Evolutionary conservation across 2,329 filamentous ascomycete genomes (phyloP).

Genomic region (Cladorrhinum sp.): DNA sequence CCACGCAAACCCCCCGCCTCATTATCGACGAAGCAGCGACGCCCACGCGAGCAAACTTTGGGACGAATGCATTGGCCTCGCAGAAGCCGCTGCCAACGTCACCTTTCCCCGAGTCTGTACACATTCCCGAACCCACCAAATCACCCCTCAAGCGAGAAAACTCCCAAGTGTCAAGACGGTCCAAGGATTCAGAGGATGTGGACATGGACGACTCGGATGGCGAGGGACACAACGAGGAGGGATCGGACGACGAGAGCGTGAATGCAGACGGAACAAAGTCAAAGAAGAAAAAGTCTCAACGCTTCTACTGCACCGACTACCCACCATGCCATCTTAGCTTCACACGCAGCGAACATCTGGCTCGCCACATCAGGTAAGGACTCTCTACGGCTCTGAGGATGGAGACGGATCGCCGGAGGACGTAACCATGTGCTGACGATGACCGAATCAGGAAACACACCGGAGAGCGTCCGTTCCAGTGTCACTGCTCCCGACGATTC

Average conservation of each 20-base stretch:
- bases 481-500: slow-evolving; percentile 89
- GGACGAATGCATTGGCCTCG: slow-evolving; percentile 37
- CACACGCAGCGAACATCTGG: slow-evolving; percentile 91
- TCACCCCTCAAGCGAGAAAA: slow-evolving; percentile 49
- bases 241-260: slow-evolving; percentile 64
- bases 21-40: slow-evolving; percentile 51
- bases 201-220: slow-evolving; percentile 68
- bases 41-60: slow-evolving; percentile 59
- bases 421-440: slow-evolving; percentile 25
- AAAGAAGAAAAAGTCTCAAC: slow-evolving; percentile 95
- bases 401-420: too few species aligned
- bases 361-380: slow-evolving; percentile 81
- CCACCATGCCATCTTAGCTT: slow-evolving; percentile 94
- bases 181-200: slow-evolving; percentile 66
- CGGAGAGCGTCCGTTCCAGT: slow-evolving; percentile 93
- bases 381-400: not conserved
- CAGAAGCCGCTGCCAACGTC: slow-evolving; percentile 55
- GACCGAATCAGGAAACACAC: slow-evolving; percentile 75
- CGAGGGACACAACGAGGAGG: slow-evolving; percentile 48
- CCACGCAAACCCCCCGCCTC: slow-evolving; percentile 26
- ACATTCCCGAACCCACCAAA: slow-evolving; percentile 44
- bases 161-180: slow-evolving; percentile 60
- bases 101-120: slow-evolving; percentile 49
- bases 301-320: slow-evolving; percentile 94
- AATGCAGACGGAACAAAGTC: slow-evolving; percentile 65